Conservation (phyloP, 208 protist genomes). For the Leishmania gerbilli region DNA sequence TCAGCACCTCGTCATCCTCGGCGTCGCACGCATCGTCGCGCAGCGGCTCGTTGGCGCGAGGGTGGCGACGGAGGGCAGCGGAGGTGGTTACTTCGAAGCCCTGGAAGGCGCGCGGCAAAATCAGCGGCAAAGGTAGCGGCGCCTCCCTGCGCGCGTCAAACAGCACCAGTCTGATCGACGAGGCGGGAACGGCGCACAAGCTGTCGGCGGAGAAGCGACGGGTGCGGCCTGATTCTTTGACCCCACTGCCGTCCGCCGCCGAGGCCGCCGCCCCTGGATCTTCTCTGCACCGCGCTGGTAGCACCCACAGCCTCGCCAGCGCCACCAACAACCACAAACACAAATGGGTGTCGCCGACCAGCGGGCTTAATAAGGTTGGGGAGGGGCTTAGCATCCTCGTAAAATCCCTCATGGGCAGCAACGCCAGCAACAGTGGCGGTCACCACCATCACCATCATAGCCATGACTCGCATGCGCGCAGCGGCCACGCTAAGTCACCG, state of each 20-base stretch:
- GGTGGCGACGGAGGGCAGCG: neutral
- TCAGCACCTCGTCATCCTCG: constrained; percentile 13
- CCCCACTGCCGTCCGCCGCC: neutral
- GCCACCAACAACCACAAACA: constrained; percentile 5
- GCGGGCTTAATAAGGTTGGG: constrained; percentile 16
- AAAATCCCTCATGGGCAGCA: constrained; percentile 30
- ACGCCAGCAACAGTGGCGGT: neutral
- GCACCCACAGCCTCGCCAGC: constrained; percentile 25
- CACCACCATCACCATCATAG: constrained; percentile 1
- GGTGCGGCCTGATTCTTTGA: neutral
- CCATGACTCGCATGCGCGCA: neutral
- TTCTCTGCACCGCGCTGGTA: constrained; percentile 6
- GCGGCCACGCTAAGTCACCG: neutral
- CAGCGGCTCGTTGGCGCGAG: constrained; percentile 10
- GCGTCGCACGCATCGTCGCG: constrained; percentile 12
- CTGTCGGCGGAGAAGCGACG: neutral
- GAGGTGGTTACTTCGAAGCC: neutral
- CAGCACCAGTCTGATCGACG: neutral
- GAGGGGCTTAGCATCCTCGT: constrained; percentile 37
- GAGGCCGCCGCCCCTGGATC: neutral
- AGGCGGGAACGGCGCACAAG: neutral
- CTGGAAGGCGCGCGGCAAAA: neutral
- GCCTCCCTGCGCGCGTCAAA: neutral
- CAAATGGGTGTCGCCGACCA: constrained; percentile 19
- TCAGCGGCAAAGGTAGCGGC: neutral